These are phyloP conservation scores for Rutstroemia sydowiana DNA, from an alignment of 2,329 filamentous ascomycete species.

Conservation along the genomic window DNA sequence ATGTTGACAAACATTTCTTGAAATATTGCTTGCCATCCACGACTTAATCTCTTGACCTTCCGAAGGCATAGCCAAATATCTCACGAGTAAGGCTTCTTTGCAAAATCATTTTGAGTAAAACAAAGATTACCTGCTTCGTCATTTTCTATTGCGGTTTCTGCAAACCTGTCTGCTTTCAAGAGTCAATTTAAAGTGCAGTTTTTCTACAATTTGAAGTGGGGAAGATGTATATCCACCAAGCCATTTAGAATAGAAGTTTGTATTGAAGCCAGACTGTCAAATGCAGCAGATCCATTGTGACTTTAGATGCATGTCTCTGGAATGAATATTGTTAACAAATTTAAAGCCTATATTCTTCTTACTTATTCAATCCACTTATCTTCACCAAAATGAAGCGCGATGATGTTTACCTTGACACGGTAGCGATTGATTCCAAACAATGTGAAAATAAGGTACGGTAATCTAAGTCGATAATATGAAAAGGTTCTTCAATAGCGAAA, in stretches of 20 bases:
- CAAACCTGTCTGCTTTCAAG: conserved; percentile 73
- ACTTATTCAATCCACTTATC: background rate
- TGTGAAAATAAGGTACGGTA: too few relatives aligned
- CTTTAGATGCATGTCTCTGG: conserved; percentile 73
- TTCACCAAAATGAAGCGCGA: too few relatives aligned
- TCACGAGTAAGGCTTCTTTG: conserved; percentile 68
- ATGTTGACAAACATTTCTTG: conserved; percentile 74
- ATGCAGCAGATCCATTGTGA: conserved; percentile 71
- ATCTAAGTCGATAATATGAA: too few relatives aligned
- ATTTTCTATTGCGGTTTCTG: conserved; percentile 65
- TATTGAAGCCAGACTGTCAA: conserved; percentile 67
- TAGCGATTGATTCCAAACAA: too few relatives aligned
- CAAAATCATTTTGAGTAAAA: conserved; percentile 75
- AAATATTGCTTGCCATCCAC: conserved; percentile 68
- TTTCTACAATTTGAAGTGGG: conserved; percentile 81
- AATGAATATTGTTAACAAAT: background rate
- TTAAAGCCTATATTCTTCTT: background rate
- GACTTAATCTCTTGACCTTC: conserved; percentile 68
- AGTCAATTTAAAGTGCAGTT: conserved; percentile 58
- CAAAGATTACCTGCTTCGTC: conserved; percentile 74
- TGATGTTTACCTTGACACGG: too few relatives aligned
- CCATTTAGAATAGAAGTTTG: conserved; percentile 70
- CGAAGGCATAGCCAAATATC: conserved; percentile 80
- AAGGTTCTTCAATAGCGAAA: conserved; percentile 11
- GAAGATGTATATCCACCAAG: conserved; percentile 78